phyloP scores from a whole-genome alignment of 2,329 filamentous ascomycete genomes.

The Xenosphaeropsis pyriputrescens region DNA sequence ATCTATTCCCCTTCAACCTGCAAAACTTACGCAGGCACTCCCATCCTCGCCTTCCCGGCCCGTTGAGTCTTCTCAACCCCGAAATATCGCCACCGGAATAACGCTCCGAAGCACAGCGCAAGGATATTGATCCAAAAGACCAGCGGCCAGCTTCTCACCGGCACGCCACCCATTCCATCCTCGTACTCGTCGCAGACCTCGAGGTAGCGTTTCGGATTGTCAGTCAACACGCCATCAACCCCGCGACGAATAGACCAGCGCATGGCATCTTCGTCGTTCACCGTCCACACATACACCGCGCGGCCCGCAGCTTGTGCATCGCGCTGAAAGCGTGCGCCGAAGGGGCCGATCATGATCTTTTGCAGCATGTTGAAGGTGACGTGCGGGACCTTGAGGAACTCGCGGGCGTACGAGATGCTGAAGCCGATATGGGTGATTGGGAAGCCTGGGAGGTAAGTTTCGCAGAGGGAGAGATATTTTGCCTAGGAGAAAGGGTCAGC shows the following conservation, averaged over 20 bases:
- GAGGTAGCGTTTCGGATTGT: slow-evolving; percentile 58
- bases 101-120: not conserved
- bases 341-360: slow-evolving; percentile 49
- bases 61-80: not conserved
- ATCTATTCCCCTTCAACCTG: no score
- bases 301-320: slow-evolving; percentile 39
- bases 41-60: no score
- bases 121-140: not conserved
- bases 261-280: slow-evolving; percentile 70
- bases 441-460: slow-evolving; percentile 45
- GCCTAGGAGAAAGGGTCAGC: slow-evolving; percentile 23
- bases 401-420: slow-evolving; percentile 45
- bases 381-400: slow-evolving; percentile 52
- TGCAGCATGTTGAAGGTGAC: slow-evolving; percentile 70
- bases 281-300: slow-evolving; percentile 69
- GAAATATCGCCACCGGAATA: slow-evolving; percentile 1
- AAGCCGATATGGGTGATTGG: slow-evolving; percentile 54
- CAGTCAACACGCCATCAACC: slow-evolving; percentile 75
- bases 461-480: slow-evolving; percentile 51
- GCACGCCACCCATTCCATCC: slow-evolving; percentile 6
- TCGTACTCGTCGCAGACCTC: slow-evolving; percentile 34
- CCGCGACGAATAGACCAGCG: slow-evolving; percentile 54
- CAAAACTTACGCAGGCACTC: no score
- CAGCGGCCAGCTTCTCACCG: not conserved
- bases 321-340: slow-evolving; percentile 51